phyloP scores from a whole-genome alignment of 148 eudicot genomes.

The Chenopodium berlandieri region DNA sequence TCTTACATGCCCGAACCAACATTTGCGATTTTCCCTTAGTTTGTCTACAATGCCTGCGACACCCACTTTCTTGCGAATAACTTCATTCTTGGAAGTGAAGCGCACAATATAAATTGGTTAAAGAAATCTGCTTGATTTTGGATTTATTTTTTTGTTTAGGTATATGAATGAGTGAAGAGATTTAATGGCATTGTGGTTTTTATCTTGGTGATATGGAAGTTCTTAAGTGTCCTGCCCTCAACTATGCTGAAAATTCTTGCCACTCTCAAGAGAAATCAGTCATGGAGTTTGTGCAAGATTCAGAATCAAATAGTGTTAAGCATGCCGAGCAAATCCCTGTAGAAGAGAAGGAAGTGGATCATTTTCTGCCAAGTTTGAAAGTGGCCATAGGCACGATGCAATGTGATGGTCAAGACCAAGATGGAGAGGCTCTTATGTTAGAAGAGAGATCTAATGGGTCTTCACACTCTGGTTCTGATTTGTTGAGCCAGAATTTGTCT shows the following conservation, averaged over 20 bases:
- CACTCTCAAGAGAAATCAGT: slow-evolving; percentile 48
- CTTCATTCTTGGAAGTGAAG: too few relatives aligned
- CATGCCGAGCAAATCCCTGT: slow-evolving; percentile 30
- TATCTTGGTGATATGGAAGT: slow-evolving; percentile 59
- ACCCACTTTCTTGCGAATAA: too few relatives aligned
- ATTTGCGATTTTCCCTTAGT: too few relatives aligned
- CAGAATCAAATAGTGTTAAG: slow-evolving; percentile 41
- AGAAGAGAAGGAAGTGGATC: slow-evolving; percentile 37
- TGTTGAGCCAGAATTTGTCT: slow-evolving; percentile 41
- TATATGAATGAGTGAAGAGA: slow-evolving; percentile 16
- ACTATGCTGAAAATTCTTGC: slow-evolving; percentile 48
- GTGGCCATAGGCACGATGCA: slow-evolving; percentile 25
- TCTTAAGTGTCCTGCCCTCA: slow-evolving; percentile 49
- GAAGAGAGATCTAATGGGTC: slow-evolving; percentile 36
- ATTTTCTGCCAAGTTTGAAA: slow-evolving; percentile 31
- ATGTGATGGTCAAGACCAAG: slow-evolving; percentile 16
- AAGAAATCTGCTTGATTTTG: slow-evolving; percentile 1
- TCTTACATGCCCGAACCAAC: too few relatives aligned
- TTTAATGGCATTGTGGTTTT: slow-evolving; percentile 33
- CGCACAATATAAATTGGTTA: too few relatives aligned
- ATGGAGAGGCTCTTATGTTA: slow-evolving; percentile 26
- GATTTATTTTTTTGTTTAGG: slow-evolving; percentile 2
- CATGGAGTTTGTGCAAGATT: slow-evolving; percentile 37
- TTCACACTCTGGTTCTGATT: slow-evolving; percentile 41
- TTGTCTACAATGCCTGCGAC: too few relatives aligned